Evolutionary conservation across 2,329 filamentous ascomycete species (phyloP).

Genomic region (Karstenula rhodostoma): DNA sequence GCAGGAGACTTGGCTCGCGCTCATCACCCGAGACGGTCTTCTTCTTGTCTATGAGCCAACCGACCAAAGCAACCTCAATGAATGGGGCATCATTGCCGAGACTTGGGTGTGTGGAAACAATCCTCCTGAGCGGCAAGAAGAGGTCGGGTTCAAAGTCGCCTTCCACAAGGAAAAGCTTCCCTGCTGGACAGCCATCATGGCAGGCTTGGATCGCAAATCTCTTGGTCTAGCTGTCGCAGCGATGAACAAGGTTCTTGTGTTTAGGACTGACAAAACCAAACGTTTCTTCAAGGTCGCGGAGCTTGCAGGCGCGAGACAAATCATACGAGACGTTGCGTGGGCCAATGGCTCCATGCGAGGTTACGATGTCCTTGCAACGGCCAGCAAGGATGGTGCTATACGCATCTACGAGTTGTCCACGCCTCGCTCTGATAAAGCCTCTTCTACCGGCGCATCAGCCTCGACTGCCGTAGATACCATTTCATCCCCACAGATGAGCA

Average conservation of each 20-base stretch:
- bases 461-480: conserved; percentile 29
- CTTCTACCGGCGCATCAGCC: conserved; percentile 30
- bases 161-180: conserved; percentile 90
- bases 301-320: conserved; percentile 73
- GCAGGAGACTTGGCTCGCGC: conserved; percentile 83
- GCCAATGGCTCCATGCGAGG: conserved; percentile 89
- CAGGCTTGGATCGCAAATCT: conserved; percentile 81
- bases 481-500: conserved; percentile 34
- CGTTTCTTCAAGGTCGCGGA: conserved; percentile 87
- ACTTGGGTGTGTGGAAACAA: conserved; percentile 73
- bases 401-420: conserved; percentile 86
- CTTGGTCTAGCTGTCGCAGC: conserved; percentile 84
- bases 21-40: conserved; percentile 82
- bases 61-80: conserved; percentile 79
- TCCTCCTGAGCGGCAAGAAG: conserved; percentile 77
- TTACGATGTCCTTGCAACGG: conserved; percentile 89
- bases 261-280: conserved; percentile 76
- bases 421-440: conserved; percentile 54
- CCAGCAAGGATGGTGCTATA: conserved; percentile 89
- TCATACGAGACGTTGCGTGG: conserved; percentile 92
- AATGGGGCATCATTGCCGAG: conserved; percentile 78
- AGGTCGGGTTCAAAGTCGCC: conserved; percentile 83
- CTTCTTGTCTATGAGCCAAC: conserved; percentile 85
- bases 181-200: conserved; percentile 77
- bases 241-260: conserved; percentile 84